Evolutionary conservation across 352 stramenopile species (phyloP).

Genomic region (Phytophthora hibernalis): DNA sequence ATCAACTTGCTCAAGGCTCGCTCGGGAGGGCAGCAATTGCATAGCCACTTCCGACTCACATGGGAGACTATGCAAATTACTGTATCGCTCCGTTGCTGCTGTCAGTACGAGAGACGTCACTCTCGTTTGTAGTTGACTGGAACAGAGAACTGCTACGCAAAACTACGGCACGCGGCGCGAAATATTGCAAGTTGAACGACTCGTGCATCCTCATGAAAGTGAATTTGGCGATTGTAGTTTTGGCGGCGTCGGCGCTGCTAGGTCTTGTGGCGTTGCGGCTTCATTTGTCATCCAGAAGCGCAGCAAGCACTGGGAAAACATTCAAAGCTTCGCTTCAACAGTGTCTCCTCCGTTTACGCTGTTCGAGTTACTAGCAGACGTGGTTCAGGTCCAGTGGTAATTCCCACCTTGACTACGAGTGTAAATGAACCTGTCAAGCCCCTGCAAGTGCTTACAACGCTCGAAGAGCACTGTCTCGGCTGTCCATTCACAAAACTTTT

Average conservation of each 20-base stretch:
- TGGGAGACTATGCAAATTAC: conserved; percentile 35
- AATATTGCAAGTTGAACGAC: conserved; percentile 36
- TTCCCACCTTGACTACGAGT: neutral
- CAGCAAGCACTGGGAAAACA: neutral
- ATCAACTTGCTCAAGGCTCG: conserved; percentile 34
- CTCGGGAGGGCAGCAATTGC: conserved; percentile 36
- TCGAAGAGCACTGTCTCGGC: conserved; percentile 28
- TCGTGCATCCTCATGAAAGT: conserved; percentile 30
- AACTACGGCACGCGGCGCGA: conserved; percentile 29
- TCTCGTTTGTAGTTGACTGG: conserved; percentile 33
- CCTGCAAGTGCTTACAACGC: conserved; percentile 7
- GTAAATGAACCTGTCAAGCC: neutral
- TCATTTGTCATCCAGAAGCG: conserved; percentile 17
- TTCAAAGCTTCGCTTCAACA: neutral
- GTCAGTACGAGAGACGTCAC: conserved; percentile 16
- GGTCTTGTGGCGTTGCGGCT: neutral
- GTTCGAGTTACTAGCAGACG: neutral
- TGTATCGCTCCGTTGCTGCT: conserved; percentile 12
- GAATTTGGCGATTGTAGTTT: conserved; percentile 15
- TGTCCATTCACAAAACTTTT: conserved; percentile 24
- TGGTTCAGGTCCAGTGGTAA: neutral
- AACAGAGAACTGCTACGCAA: conserved; percentile 33
- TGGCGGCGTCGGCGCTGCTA: neutral
- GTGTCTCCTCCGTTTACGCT: neutral
- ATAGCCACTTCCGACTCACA: conserved; percentile 39